Base-by-base conservation (phyloP, 495 filamentous ascomycete species). In the Jackrogersella minutella region DNA sequence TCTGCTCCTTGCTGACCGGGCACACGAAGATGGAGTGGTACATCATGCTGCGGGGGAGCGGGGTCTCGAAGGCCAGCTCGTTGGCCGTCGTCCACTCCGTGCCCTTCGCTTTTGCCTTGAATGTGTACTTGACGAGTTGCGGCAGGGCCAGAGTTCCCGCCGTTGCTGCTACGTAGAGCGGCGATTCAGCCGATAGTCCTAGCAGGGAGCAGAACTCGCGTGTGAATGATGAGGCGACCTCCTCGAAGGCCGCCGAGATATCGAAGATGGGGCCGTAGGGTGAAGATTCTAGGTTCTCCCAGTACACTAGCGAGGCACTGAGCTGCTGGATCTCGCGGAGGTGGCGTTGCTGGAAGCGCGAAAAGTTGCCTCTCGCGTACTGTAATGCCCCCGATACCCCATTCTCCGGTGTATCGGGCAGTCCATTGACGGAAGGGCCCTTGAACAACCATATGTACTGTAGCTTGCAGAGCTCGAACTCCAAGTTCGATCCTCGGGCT, bases 1-100 rank as follows among this genome's bases (percentile, higher is more conserved):
- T 91, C 75, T 99, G 95, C 68, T 96, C 96, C 78, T 97, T 97
- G 64, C 88, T 90, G 10, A 99, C 96, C 3, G 95, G 95, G 71
- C 95, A 99, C 28, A 99, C 95, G 71, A 99, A 98, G 71, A 99
- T 97, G 40, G 87, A 89, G 77, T 99, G 95, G 82, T 94, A 99
- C 46, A 92, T 85, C 81, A 96, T 97, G 34, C 87, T 86, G 16
- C 86, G 84, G 0, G 95, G 95, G 0, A 99, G 85, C 0, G 95
- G 89, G 0, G 95, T 96, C 78, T 97, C 95, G 58, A 96, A 93
- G 5, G 96, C 92, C 11, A 99, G 80, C 75, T 99, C 95, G 72
- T 94, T 86, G 34, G 88, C 83, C 0, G 91, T 93, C 1, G 93
- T 97, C 95, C 95, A 99, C 76, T 96, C 93, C 1, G 93, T 96